Evolutionary conservation across 768 basidiomycete species (phyloP).

Genomic region (Gelatoporia subvermispora): DNA sequence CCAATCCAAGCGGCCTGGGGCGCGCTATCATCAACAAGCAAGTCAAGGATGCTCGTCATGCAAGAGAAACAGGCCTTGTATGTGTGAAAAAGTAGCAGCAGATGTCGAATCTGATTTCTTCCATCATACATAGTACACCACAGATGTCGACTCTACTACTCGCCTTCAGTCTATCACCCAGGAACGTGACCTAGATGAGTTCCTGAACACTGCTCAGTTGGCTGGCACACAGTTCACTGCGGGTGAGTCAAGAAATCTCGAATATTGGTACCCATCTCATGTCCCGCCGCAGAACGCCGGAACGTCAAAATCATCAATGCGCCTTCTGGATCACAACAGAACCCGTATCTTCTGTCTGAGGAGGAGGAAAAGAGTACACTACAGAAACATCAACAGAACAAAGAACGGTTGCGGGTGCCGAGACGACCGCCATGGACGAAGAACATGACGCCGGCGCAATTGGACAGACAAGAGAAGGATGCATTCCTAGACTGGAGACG

Average conservation of each 20-base stretch:
- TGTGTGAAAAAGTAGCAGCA: conserved; percentile 18
- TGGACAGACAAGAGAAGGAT: conserved; percentile 87
- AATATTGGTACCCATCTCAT: conserved; percentile 5
- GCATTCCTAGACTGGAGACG: conserved; percentile 93
- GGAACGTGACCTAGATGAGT: conserved; percentile 93
- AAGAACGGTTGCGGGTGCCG: conserved; percentile 76
- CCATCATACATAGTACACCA: conserved; percentile 52
- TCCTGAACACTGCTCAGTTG: conserved; percentile 89
- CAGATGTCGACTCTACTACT: conserved; percentile 62
- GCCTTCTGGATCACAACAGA: conserved; percentile 47
- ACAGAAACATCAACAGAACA: conserved; percentile 72
- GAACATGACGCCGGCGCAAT: conserved; percentile 64
- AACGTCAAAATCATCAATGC: conserved; percentile 79
- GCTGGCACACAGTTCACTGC: conserved; percentile 96
- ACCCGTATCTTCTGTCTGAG: conserved; percentile 81
- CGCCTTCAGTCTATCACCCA: conserved; percentile 91
- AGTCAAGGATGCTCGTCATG: conserved; percentile 65
- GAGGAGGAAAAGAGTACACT: conserved; percentile 76
- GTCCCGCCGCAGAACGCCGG: conserved; percentile 50
- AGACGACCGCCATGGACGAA: conserved; percentile 88
- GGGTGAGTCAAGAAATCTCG: conserved; percentile 43
- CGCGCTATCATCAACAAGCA: conserved; percentile 93
- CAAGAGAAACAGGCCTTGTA: conserved; percentile 64
- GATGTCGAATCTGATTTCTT: neutral
- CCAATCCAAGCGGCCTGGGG: conserved; percentile 80